Evolutionary conservation across 2,329 filamentous ascomycete genomes (phyloP).

Genomic region (Amauroascus niger): DNA sequence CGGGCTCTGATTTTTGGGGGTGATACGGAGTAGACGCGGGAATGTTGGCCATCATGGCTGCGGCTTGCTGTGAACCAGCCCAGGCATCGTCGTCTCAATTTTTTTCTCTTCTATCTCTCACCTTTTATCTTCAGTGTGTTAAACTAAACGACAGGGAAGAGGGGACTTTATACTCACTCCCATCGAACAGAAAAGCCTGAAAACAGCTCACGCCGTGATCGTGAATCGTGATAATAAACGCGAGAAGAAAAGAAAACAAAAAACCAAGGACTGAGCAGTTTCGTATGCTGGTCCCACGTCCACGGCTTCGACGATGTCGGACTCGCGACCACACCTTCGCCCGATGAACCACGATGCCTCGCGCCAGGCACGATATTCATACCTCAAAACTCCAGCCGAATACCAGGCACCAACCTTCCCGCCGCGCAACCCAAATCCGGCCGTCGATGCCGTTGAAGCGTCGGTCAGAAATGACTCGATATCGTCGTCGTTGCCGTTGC

Average conservation of each 20-base stretch:
- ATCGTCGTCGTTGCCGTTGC: slow-evolving; percentile 1
- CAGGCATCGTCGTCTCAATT: not conserved
- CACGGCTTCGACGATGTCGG: slow-evolving; percentile 8
- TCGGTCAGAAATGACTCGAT: not conserved
- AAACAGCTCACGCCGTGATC: too few relatives aligned
- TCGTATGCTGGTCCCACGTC: not conserved
- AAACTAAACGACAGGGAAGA: too few relatives aligned
- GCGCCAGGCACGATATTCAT: slow-evolving; percentile 15
- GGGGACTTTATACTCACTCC: too few relatives aligned
- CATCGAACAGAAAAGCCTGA: too few relatives aligned
- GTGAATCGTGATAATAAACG: too few relatives aligned
- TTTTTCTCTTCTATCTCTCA: too few relatives aligned
- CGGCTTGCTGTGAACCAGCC: not conserved
- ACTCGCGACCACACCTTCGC: slow-evolving; percentile 6
- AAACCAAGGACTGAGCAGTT: not conserved
- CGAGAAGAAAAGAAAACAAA: too few relatives aligned
- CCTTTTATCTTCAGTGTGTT: too few relatives aligned
- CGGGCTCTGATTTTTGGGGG: not conserved
- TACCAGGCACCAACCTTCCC: slow-evolving; percentile 14
- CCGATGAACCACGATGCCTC: not conserved
- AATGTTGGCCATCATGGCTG: not conserved
- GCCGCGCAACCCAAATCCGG: not conserved
- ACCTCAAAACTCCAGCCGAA: slow-evolving; percentile 15
- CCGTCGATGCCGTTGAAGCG: not conserved
- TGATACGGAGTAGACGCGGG: not conserved